Conservation (phyloP, 495 filamentous ascomycete genomes). For the Pseudevernia furfuracea region DNA sequence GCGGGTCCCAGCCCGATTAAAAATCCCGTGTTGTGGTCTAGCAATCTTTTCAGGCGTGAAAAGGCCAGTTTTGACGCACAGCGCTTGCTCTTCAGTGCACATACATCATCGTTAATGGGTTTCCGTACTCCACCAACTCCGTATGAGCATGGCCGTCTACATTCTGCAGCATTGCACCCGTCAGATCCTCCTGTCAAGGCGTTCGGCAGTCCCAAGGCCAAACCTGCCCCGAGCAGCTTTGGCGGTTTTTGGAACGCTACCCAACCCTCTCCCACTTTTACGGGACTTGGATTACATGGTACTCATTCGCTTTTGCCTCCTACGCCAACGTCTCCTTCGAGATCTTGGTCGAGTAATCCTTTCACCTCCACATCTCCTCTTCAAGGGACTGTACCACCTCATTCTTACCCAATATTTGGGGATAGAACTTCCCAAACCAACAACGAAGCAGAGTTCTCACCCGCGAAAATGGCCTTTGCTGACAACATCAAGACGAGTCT, state of each 20-base stretch:
- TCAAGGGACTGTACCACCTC: constrained; percentile 4
- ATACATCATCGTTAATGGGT: neutral
- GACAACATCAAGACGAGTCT: constrained; percentile 68
- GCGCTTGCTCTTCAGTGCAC: constrained; percentile 24
- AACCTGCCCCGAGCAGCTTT: constrained; percentile 3
- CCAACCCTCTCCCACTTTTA: constrained; percentile 3
- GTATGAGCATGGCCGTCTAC: neutral
- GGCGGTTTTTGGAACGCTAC: constrained; percentile 15
- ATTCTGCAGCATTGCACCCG: neutral
- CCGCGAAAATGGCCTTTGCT: constrained; percentile 46
- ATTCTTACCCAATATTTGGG: constrained; percentile 2
- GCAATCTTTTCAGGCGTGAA: constrained; percentile 77
- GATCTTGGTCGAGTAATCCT: constrained; percentile 10
- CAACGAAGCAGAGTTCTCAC: constrained; percentile 1
- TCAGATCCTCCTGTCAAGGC: constrained; percentile 5
- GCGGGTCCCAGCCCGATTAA: constrained; percentile 81
- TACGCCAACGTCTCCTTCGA: constrained; percentile 17
- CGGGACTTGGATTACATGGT: neutral
- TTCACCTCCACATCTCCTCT: constrained; percentile 10
- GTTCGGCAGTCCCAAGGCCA: constrained; percentile 4
- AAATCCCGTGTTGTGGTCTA: constrained; percentile 86
- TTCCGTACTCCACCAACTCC: neutral
- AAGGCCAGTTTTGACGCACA: constrained; percentile 66
- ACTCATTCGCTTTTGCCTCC: constrained; percentile 9
- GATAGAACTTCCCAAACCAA: constrained; percentile 3